Conservation (phyloP, 176 grass and related monocot species). For the Oryza nivara region DNA sequence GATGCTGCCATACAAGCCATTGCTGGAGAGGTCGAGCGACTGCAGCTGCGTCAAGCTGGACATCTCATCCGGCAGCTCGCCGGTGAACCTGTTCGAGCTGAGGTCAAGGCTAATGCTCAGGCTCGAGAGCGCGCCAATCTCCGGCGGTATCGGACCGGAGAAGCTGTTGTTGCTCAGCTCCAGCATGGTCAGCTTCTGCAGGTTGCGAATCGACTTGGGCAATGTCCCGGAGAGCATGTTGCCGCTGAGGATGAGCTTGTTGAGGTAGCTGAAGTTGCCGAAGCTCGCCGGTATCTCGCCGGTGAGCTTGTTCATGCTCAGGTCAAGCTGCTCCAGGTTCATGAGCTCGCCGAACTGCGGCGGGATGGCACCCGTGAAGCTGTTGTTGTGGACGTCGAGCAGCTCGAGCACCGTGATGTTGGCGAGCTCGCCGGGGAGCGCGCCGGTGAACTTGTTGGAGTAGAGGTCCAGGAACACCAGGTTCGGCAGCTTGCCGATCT, state of each 20-base stretch:
- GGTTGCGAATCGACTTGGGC: constrained; percentile 68
- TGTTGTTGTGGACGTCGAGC: constrained; percentile 89
- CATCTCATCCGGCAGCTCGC: constrained; percentile 81
- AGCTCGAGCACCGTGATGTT: constrained; percentile 89
- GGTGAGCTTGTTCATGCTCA: constrained; percentile 76
- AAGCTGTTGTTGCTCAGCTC: constrained; percentile 73
- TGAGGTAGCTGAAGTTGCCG: constrained; percentile 93
- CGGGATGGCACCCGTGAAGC: constrained; percentile 58
- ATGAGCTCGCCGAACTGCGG: constrained; percentile 70
- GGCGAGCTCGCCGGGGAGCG: constrained; percentile 67
- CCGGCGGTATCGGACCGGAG: constrained; percentile 61
- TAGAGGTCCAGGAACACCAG: constrained; percentile 89
- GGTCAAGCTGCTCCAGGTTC: constrained; percentile 93
- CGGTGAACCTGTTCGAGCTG: constrained; percentile 77
- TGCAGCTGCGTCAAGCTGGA: constrained; percentile 79
- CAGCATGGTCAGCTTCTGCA: constrained; percentile 89
- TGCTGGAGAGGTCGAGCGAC: constrained; percentile 77
- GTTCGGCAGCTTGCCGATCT: constrained; percentile 87
- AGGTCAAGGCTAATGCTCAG: constrained; percentile 86
- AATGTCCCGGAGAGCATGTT: constrained; percentile 66
- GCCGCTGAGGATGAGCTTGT: constrained; percentile 81
- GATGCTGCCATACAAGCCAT: constrained; percentile 73
- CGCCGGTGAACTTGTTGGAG: constrained; percentile 67
- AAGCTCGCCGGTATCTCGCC: constrained; percentile 76
- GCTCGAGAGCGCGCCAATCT: constrained; percentile 67